These are phyloP conservation scores for Wallacemonas sp. DNA, from an alignment of 208 protist genomes.

Conservation along the genomic window DNA sequence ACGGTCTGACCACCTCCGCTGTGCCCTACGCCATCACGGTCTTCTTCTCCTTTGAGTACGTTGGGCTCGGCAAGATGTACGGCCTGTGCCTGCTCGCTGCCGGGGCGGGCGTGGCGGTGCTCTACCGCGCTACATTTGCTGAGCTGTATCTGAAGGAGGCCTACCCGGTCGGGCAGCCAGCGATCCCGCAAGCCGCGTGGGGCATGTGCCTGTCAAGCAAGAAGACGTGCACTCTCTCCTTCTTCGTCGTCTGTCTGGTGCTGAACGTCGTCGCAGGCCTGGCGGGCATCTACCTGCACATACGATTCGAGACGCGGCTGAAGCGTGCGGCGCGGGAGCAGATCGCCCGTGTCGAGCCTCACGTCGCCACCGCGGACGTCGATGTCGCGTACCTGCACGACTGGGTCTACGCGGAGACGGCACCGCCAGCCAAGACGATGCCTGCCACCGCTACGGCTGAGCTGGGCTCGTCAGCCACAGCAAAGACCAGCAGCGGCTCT, in stretches of 20 bases:
- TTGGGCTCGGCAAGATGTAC: slow-evolving; percentile 35
- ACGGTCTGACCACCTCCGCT: slow-evolving; percentile 29
- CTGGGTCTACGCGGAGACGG: not conserved
- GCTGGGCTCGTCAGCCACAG: no score
- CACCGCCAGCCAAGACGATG: no score
- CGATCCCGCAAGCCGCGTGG: slow-evolving; percentile 1
- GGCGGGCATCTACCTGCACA: slow-evolving; percentile 20
- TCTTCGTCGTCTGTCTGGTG: slow-evolving; percentile 28
- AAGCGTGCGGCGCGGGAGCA: not conserved
- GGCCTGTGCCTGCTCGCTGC: slow-evolving; percentile 24
- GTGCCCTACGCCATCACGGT: slow-evolving; percentile 18
- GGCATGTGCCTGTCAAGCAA: slow-evolving; percentile 24
- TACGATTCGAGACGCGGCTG: slow-evolving; percentile 18
- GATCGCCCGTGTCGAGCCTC: slow-evolving; percentile 1
- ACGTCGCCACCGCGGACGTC: not conserved
- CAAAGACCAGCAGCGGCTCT: not conserved
- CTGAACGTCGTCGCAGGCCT: slow-evolving; percentile 18
- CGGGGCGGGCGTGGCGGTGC: slow-evolving; percentile 20
- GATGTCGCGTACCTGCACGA: slow-evolving; percentile 6
- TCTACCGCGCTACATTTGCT: slow-evolving; percentile 28
- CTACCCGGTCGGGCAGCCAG: slow-evolving; percentile 10
- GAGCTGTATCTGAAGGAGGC: slow-evolving; percentile 21
- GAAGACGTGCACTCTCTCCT: slow-evolving; percentile 19
- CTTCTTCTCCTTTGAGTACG: slow-evolving; percentile 27
- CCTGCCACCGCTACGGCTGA: no score